Percentiles rank a stretch among this genome's conserved stretches.
These are phyloP conservation scores for Biscogniauxia marginata DNA, from an alignment of 2,329 filamentous ascomycete genomes.

Conservation along the genomic window DNA sequence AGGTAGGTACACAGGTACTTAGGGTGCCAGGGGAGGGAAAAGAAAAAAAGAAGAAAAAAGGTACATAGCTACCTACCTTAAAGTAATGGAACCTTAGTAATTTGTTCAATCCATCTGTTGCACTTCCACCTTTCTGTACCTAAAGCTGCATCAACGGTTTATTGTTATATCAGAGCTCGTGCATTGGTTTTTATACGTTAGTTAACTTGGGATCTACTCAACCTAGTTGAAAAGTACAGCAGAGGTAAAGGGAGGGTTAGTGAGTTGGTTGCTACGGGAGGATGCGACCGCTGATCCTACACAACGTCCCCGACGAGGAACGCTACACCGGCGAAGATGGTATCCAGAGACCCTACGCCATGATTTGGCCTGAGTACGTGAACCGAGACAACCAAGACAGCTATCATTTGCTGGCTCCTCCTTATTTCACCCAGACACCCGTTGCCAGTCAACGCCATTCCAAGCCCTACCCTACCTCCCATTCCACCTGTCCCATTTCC, in stretches of 20 bases:
- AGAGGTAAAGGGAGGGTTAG: background rate
- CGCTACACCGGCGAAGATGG: conserved; percentile 66
- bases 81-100: background rate
- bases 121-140: background rate
- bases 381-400: background rate
- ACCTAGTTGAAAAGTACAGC: background rate
- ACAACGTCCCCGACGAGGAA: conserved; percentile 68
- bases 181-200: too few species aligned
- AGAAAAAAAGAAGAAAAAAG: too few species aligned
- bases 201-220: background rate
- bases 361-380: conserved; percentile 62
- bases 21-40: too few species aligned
- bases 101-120: background rate
- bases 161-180: too few species aligned
- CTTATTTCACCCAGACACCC: background rate
- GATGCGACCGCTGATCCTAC: conserved; percentile 66
- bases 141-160: background rate
- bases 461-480: too few species aligned
- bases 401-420: background rate
- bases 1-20: too few species aligned
- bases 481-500: too few species aligned
- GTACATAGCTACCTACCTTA: background rate
- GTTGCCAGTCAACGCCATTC: too few species aligned
- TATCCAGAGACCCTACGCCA: conserved; percentile 63
- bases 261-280: conserved; percentile 2